Evolutionary conservation across 129 eudicot genomes (phyloP), one percentile per base, ranked within the genome.

Genomic region (Pseudognaphalium luteoalbum): DNA sequence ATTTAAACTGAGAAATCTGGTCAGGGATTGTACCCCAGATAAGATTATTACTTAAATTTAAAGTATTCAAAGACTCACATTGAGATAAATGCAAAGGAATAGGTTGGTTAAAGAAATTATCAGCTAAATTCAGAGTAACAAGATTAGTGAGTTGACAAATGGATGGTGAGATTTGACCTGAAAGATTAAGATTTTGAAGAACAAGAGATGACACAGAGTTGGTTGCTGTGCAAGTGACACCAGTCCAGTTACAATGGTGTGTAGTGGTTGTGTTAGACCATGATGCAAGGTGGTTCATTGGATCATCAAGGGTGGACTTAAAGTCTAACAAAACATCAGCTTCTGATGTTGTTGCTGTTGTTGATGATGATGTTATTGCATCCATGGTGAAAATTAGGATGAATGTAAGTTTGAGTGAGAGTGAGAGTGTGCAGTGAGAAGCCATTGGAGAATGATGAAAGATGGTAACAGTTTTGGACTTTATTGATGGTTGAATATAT

Each of bases 21-120:
- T 90, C 95, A 70, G 97, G 96, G 64, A 93, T 87, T 7, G 98
- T 90, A 17, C 98, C 98, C 98, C 98, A 90, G 42, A 93, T 88
- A 77, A 90, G 92, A 73, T 93, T 93, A 32, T 80, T 87, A 74
- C 97, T 93, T 54, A 93, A 81, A 78, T 93, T 93, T 2, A 93
- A 73, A 39, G 81, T 87, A 50, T 83, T 80, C 63, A 93, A 75
- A 73, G 93, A 87, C 28, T 47, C 75, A 66, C 98, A 93, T 42
- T 90, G 83, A 16, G 98, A 93, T 59, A 93, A 85, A 72, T 90
- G 98, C 44, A 93, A 86, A 6, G 98, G 98, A 56, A 93, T 93
- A 34, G 96, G 92, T 33, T 88, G 92, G 76, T 93, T 90, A 60
- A 93, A 90, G 81, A 88, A 67, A 47, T 93, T 93, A 68, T 90